These are phyloP conservation scores for Rhizopogon parksii DNA, from an alignment of 1,284 basidiomycete genomes.

Conservation along the genomic window DNA sequence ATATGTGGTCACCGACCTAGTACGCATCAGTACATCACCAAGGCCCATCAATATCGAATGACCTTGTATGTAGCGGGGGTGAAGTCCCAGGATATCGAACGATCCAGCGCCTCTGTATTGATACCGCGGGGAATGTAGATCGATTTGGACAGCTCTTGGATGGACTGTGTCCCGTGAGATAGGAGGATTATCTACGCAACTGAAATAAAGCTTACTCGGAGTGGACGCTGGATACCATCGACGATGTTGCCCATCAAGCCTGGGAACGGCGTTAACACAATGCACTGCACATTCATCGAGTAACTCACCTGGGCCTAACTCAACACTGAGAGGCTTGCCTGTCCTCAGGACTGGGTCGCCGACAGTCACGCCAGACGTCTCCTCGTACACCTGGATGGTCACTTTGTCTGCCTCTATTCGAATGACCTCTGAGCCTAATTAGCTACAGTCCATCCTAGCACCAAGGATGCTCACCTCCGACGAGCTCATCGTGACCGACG, in stretches of 20 bases:
- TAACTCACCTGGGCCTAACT: slow-evolving; percentile 84
- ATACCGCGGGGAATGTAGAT: slow-evolving; percentile 99
- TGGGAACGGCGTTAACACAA: slow-evolving; percentile 25
- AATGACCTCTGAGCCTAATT: slow-evolving; percentile 74
- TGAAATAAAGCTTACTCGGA: slow-evolving; percentile 49
- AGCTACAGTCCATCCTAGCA: slow-evolving; percentile 12
- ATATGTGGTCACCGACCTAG: slow-evolving; percentile 92
- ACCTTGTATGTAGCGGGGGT: slow-evolving; percentile 80
- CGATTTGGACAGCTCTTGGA: slow-evolving; percentile 93
- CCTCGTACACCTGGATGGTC: slow-evolving; percentile 99
- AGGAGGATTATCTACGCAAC: slow-evolving; percentile 11
- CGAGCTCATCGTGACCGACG: slow-evolving; percentile 95
- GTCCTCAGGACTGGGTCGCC: slow-evolving; percentile 97
- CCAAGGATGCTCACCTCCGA: slow-evolving; percentile 64
- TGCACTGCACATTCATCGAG: background rate
- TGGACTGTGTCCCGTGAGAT: slow-evolving; percentile 51
- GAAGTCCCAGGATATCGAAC: slow-evolving; percentile 92
- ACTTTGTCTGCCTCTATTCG: slow-evolving; percentile 95
- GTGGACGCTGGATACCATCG: slow-evolving; percentile 92
- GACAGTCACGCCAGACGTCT: slow-evolving; percentile 96
- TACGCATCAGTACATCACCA: slow-evolving; percentile 13
- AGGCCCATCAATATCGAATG: slow-evolving; percentile 10
- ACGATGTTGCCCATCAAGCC: slow-evolving; percentile 98
- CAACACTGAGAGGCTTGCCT: slow-evolving; percentile 95
- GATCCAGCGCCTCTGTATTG: slow-evolving; percentile 93